Conservation (phyloP, 768 basidiomycete genomes). For the Sarcodon aspratus region DNA sequence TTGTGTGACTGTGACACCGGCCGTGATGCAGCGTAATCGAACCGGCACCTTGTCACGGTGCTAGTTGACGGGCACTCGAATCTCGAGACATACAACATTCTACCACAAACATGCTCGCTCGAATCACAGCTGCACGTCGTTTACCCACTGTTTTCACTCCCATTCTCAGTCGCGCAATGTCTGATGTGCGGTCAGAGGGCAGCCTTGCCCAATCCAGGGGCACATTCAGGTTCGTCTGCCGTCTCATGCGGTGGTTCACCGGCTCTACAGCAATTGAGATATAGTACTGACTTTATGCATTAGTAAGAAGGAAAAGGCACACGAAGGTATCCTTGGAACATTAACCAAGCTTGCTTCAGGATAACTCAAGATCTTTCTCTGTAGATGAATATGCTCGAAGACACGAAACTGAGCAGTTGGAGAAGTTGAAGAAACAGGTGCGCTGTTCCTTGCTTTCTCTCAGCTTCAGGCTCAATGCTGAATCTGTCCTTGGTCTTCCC, state of each 20-base stretch:
- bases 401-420: conserved; percentile 45
- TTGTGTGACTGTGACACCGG: conserved; percentile 30
- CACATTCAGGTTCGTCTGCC: conserved; percentile 43
- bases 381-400: conserved; percentile 54
- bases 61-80: background rate
- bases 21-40: conserved; percentile 2
- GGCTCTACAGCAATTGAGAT: background rate
- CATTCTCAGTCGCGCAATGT: background rate
- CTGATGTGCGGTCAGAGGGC: conserved; percentile 29
- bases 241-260: background rate
- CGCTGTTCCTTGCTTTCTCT: conserved; percentile 4
- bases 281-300: conserved; percentile 10
- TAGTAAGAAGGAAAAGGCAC: conserved; percentile 67
- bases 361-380: conserved; percentile 3
- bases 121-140: conserved; percentile 22
- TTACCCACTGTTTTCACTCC: conserved; percentile 16
- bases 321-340: conserved; percentile 37
- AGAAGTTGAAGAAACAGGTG: conserved; percentile 49
- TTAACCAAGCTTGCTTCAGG: background rate
- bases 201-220: conserved; percentile 51
- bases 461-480: too few species aligned
- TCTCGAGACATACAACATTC: conserved; percentile 2
- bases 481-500: too few species aligned
- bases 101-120: conserved; percentile 28
- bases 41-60: conserved; percentile 5